Conservation (phyloP, 2,329 filamentous ascomycete genomes). For the Pyrenochaeta sp. region DNA sequence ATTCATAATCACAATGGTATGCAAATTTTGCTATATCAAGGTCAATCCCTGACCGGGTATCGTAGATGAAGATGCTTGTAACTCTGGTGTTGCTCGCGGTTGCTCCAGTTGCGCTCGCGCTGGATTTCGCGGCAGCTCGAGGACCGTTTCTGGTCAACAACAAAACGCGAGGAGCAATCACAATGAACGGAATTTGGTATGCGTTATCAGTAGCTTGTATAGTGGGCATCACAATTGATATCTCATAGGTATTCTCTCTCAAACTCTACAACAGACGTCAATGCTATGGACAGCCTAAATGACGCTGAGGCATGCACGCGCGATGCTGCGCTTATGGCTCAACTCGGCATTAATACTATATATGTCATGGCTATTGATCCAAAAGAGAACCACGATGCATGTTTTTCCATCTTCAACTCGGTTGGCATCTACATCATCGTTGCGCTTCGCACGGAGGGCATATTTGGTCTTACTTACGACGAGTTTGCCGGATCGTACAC, state of each 20-base stretch:
- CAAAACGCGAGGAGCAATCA: constrained; percentile 9
- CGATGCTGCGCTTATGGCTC: constrained; percentile 21
- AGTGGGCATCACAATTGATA: background rate
- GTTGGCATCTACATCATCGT: constrained; percentile 20
- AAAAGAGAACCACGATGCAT: constrained; percentile 16
- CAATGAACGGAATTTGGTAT: constrained; percentile 16
- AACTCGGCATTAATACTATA: constrained; percentile 20
- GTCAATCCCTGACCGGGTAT: background rate
- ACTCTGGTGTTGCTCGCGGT: background rate
- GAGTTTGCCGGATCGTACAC: constrained; percentile 8
- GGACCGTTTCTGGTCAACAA: constrained; percentile 14
- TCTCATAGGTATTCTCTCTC: constrained; percentile 19
- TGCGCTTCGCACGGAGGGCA: constrained; percentile 6
- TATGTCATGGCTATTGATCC: constrained; percentile 10
- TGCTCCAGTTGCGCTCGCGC: constrained; percentile 1
- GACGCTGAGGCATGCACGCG: constrained; percentile 17
- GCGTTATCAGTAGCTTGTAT: background rate
- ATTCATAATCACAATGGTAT: background rate
- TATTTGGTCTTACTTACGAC: background rate
- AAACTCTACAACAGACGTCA: constrained; percentile 15
- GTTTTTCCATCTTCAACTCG: constrained; percentile 22
- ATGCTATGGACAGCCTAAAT: constrained; percentile 13
- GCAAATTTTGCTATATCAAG: background rate
- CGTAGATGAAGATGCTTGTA: background rate
- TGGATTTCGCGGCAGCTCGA: constrained; percentile 6